A percentile compares a stretch with the other conserved stretches of the same genome.
These are phyloP conservation scores for Castanea crenata DNA, from an alignment of 306 rosid species.

Conservation along the genomic window DNA sequence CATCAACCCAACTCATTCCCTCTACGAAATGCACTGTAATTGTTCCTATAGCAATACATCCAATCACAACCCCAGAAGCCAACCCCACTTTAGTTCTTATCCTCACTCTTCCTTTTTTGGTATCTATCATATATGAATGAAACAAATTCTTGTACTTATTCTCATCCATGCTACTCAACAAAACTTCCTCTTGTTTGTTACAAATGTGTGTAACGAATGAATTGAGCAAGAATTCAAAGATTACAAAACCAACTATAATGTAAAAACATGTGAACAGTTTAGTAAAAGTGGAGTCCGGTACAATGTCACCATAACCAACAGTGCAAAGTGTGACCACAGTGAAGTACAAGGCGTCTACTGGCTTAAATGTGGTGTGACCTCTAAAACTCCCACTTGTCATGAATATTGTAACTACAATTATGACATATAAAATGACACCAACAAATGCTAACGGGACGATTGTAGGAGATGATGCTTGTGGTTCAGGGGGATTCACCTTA, in stretches of 20 bases:
- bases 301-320: constrained; percentile 77
- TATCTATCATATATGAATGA: constrained; percentile 49
- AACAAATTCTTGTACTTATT: constrained; percentile 41
- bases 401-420: constrained; percentile 44
- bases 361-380: constrained; percentile 36
- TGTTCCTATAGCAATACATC: constrained; percentile 61
- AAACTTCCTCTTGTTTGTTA: constrained; percentile 55
- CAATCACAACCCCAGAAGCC: constrained; percentile 48
- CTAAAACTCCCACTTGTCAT: constrained; percentile 38
- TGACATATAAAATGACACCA: constrained; percentile 40
- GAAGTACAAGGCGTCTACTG: constrained; percentile 66
- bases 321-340: constrained; percentile 69
- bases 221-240: constrained; percentile 51
- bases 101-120: constrained; percentile 71
- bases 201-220: constrained; percentile 61
- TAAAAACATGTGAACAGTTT: constrained; percentile 56
- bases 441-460: constrained; percentile 42
- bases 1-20: constrained; percentile 45
- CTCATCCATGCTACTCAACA: constrained; percentile 51
- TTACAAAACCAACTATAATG: constrained; percentile 68
- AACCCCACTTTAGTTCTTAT: constrained; percentile 58
- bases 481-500: not conserved
- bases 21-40: constrained; percentile 45
- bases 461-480: constrained; percentile 15
- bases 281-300: constrained; percentile 55